Evolutionary conservation across 352 stramenopile species (phyloP).

Genomic region (Phytophthora tubulina): DNA sequence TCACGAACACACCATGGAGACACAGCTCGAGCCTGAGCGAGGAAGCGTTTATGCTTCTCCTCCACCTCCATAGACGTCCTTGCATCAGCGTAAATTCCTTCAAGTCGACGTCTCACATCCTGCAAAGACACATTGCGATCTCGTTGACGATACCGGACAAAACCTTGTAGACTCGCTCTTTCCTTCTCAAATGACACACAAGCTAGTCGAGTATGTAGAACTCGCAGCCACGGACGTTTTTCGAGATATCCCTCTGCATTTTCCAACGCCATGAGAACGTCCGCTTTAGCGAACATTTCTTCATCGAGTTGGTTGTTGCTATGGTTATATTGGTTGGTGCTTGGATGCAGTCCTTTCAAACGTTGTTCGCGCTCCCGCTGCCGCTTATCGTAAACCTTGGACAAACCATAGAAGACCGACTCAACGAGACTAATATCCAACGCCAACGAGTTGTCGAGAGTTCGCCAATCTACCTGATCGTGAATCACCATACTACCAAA

Average conservation of each 20-base stretch:
- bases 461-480: constrained; percentile 65
- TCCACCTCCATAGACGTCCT: constrained; percentile 45
- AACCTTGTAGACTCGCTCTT: constrained; percentile 51
- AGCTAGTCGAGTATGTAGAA: constrained; percentile 61
- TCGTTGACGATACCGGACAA: constrained; percentile 60
- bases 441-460: constrained; percentile 46
- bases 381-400: constrained; percentile 37
- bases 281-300: constrained; percentile 61
- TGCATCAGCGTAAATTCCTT: constrained; percentile 50
- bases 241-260: constrained; percentile 48
- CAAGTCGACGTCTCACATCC: constrained; percentile 35
- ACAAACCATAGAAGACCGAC: constrained; percentile 58
- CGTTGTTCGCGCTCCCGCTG: constrained; percentile 22
- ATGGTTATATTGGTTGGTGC: not conserved
- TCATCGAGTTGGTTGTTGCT: constrained; percentile 43
- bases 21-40: constrained; percentile 48
- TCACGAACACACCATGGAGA: constrained; percentile 76
- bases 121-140: constrained; percentile 54
- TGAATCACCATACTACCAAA: constrained; percentile 44
- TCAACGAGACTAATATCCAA: constrained; percentile 67
- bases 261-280: constrained; percentile 63
- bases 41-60: constrained; percentile 52
- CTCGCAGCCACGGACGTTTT: constrained; percentile 67
- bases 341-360: not conserved
- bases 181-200: constrained; percentile 72